phyloP scores from a whole-genome alignment of 1,139 yeast species.

The Scheffersomyces segobiensis region DNA sequence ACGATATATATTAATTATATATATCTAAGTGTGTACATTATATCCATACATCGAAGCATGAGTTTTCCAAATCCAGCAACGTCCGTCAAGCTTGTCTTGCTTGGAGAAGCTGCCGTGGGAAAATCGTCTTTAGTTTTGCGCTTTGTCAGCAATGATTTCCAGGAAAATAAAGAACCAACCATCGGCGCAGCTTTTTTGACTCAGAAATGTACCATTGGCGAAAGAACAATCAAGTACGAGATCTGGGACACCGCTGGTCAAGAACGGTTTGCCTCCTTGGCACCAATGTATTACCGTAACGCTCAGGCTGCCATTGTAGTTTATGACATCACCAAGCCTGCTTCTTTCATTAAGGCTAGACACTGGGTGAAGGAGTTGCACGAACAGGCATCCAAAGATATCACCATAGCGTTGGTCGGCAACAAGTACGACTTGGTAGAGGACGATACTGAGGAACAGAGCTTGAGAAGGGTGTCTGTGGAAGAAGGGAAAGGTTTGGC shows the following conservation, averaged over 20 bases:
- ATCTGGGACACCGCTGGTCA: conserved; percentile 99
- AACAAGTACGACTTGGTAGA: conserved; percentile 78
- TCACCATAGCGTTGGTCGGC: conserved; percentile 91
- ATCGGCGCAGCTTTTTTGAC: conserved; percentile 98
- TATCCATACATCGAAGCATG: conserved; percentile 14
- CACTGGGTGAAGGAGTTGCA: conserved; percentile 98
- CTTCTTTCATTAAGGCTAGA: conserved; percentile 96
- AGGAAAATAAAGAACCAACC: conserved; percentile 95
- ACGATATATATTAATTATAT: background rate
- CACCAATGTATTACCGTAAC: conserved; percentile 97
- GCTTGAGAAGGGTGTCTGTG: conserved; percentile 73
- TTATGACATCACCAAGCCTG: conserved; percentile 94
- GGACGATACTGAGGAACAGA: conserved; percentile 27
- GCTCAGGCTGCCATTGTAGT: conserved; percentile 99
- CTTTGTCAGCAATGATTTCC: conserved; percentile 93
- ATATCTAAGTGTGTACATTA: background rate
- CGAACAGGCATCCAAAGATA: conserved; percentile 90
- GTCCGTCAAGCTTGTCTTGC: conserved; percentile 81
- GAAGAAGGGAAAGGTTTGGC: conserved; percentile 82
- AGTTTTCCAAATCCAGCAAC: conserved; percentile 53
- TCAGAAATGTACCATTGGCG: conserved; percentile 90
- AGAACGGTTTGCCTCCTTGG: conserved; percentile 93
- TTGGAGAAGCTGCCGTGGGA: conserved; percentile 98
- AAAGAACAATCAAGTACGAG: conserved; percentile 89
- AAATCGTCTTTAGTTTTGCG: conserved; percentile 90